A percentile compares a stretch with the other conserved stretches of the same genome.
Conservation (phyloP, 2,329 filamentous ascomycete species). For the Nemania diffusa region DNA sequence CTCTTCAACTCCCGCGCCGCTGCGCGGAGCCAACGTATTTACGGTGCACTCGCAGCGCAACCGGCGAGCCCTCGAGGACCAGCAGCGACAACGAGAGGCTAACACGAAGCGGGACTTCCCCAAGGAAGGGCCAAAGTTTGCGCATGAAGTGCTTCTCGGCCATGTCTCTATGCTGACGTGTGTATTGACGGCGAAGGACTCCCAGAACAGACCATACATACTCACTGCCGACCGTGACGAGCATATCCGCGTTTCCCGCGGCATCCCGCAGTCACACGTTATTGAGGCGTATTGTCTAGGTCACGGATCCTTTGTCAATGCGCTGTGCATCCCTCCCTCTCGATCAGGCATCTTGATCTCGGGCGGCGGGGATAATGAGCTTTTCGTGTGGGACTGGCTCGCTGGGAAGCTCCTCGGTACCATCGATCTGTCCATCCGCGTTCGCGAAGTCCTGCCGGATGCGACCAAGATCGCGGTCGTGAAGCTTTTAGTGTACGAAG, state of each 20-base stretch:
- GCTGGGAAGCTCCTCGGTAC: slow-evolving; percentile 64
- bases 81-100: slow-evolving; percentile 54
- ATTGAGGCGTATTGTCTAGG: slow-evolving; percentile 92
- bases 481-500: slow-evolving; percentile 51
- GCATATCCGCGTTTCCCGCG: slow-evolving; percentile 89
- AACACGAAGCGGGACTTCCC: slow-evolving; percentile 41
- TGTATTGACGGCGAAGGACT: slow-evolving; percentile 63
- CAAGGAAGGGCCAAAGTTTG: slow-evolving; percentile 66
- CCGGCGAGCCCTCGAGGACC: slow-evolving; percentile 67
- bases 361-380: slow-evolving; percentile 82
- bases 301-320: slow-evolving; percentile 85
- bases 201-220: slow-evolving; percentile 59
- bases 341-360: slow-evolving; percentile 76
- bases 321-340: slow-evolving; percentile 71
- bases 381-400: slow-evolving; percentile 87
- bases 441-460: slow-evolving; percentile 51
- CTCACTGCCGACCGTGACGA: slow-evolving; percentile 68
- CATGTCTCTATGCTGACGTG: slow-evolving; percentile 96
- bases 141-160: slow-evolving; percentile 82
- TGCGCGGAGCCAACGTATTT: slow-evolving; percentile 62
- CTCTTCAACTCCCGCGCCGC: slow-evolving; percentile 41
- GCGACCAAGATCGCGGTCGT: slow-evolving; percentile 60
- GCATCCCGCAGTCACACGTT: slow-evolving; percentile 82
- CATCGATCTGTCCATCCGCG: slow-evolving; percentile 61
- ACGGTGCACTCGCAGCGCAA: slow-evolving; percentile 75